Base-by-base conservation (phyloP, 192 early-diverging fungal genomes). In the Funneliformis geosporum region DNA sequence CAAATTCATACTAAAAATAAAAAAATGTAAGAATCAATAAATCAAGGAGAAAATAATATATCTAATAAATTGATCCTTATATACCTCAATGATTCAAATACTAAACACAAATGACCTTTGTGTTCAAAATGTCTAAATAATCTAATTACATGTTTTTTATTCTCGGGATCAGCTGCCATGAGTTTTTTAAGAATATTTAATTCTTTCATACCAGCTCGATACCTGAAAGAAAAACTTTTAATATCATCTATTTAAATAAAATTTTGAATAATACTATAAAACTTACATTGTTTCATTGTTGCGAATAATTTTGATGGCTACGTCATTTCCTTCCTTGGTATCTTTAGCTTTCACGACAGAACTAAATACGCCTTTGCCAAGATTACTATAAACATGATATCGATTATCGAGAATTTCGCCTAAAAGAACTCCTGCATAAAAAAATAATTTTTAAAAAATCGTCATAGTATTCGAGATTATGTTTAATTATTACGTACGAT, bases 311-410 rank as follows among this genome's bases (percentile, higher is more conserved):
- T 99, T 99, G 78, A 99, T 94, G 0, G 98, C 98, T 28, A 98
- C 97, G 42, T 96, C 93, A 8, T 83, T 86, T 8, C 83, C 83
- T 64, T 92, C 89, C 73, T 90, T 81, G 9, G 86, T 92, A 76
- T 99, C 97, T 2, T 84, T 85, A 2, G 97, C 97, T 80, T 93
- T 94, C 14, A 97, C 94, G 0, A 99, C 98, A 2, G 93, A 92
- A 73, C 94, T 96, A 83, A 99, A 99, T 0, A 99, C 98, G 44
- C 98, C 98, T 80, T 93, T 92, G 12, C 98, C 98, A 47, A 99
- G 86, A 68, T 93, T 90, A 61, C 93, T 87, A 64, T 92, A 89
- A 8, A 97, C 94, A 79, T 94, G 86, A 77, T 98, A 99, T n/a
- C 96, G 92, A 14, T 85, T 89, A 79, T 95, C 93, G 60, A 98